phyloP scores from a whole-genome alignment of 805 yeast species.

The Brettanomyces sp. region DNA sequence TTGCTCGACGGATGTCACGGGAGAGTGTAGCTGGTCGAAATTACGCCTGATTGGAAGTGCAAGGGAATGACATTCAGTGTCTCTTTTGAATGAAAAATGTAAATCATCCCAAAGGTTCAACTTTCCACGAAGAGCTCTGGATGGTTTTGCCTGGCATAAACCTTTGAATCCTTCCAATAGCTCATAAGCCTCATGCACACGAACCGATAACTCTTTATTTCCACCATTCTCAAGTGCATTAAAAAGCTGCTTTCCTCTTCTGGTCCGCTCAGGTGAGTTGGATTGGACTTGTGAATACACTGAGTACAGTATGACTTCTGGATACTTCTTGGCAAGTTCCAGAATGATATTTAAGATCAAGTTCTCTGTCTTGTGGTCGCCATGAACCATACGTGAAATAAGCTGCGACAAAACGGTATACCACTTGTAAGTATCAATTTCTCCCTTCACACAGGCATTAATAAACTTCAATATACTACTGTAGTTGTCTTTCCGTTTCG shows the following conservation, averaged over 20 bases:
- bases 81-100: slow-evolving; percentile 23
- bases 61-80: slow-evolving; percentile 28
- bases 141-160: slow-evolving; percentile 32
- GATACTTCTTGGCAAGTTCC: slow-evolving; percentile 54
- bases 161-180: slow-evolving; percentile 34
- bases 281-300: slow-evolving; percentile 65
- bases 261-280: slow-evolving; percentile 33
- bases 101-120: slow-evolving; percentile 34
- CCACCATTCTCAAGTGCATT: slow-evolving; percentile 20
- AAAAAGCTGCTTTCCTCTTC: slow-evolving; percentile 37
- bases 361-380: slow-evolving; percentile 44
- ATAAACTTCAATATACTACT: slow-evolving; percentile 41
- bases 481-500: slow-evolving; percentile 28
- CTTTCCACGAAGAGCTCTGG: slow-evolving; percentile 25
- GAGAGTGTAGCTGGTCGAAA: slow-evolving; percentile 56
- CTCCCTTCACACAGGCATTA: slow-evolving; percentile 27
- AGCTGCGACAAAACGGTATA: slow-evolving; percentile 81
- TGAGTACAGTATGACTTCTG: slow-evolving; percentile 81
- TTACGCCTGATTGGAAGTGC: slow-evolving; percentile 71
- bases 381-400: slow-evolving; percentile 67
- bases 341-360: slow-evolving; percentile 50
- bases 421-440: slow-evolving; percentile 54
- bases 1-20: slow-evolving; percentile 8
- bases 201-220: slow-evolving; percentile 8
- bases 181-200: slow-evolving; percentile 21